A percentile compares a stretch with the other conserved stretches of the same genome.
Evolutionary conservation across 2,329 filamentous ascomycete species (phyloP).

Genomic region (Verticillium nubilum): DNA sequence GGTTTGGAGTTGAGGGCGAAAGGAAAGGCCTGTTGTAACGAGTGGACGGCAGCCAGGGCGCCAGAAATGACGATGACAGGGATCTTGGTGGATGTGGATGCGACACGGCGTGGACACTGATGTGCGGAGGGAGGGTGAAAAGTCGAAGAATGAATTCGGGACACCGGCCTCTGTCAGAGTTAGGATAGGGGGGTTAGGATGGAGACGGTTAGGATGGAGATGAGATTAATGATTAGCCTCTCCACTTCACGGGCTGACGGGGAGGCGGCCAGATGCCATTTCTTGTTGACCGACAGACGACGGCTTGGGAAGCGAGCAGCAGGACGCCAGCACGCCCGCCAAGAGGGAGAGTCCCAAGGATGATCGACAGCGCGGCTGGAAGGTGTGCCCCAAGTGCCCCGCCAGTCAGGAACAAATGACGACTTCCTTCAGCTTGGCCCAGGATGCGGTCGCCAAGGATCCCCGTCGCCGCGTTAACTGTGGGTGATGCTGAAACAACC

Average conservation of each 20-base stretch:
- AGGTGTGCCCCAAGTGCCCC: neutral
- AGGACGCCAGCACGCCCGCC: too few species aligned
- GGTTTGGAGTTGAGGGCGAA: constrained; percentile 2
- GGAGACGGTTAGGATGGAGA: neutral
- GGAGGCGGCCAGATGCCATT: neutral
- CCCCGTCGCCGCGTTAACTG: neutral
- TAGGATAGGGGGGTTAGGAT: neutral
- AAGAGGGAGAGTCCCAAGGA: neutral
- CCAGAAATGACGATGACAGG: neutral
- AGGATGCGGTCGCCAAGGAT: neutral
- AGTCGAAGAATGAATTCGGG: neutral
- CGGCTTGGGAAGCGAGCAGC: too few species aligned
- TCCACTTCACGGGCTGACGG: neutral
- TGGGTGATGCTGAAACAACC: neutral
- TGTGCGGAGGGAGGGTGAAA: neutral
- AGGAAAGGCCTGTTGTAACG: neutral
- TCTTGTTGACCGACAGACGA: neutral
- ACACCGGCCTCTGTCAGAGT: neutral
- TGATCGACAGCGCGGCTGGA: neutral
- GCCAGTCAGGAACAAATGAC: neutral
- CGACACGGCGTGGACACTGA: neutral
- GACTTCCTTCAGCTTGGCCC: neutral
- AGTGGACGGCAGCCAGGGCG: neutral
- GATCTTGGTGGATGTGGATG: neutral
- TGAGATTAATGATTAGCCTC: neutral